These are phyloP conservation scores for Beta lomatogona DNA, from an alignment of 179 eudicot species.

Conservation along the genomic window DNA sequence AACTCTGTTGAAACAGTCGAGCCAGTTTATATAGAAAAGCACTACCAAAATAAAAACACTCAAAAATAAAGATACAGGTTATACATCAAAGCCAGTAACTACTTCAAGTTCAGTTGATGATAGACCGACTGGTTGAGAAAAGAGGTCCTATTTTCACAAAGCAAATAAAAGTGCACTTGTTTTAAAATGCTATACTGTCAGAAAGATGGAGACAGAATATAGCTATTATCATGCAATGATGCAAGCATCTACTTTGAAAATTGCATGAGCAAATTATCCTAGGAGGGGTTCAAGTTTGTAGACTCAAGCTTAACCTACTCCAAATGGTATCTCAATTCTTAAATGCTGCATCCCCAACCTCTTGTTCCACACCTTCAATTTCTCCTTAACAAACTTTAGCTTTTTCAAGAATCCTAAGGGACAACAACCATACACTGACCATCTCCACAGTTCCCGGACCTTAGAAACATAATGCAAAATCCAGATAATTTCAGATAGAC, in stretches of 20 bases:
- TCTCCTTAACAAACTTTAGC: neutral
- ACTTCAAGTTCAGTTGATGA: too few species aligned
- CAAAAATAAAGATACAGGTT: too few species aligned
- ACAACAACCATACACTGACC: neutral
- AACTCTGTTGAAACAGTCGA: neutral
- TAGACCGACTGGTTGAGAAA: too few species aligned
- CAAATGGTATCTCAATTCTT: neutral
- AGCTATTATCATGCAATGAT: neutral
- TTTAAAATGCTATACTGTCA: neutral
- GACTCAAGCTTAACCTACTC: neutral
- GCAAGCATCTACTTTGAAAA: neutral
- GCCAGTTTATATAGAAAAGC: neutral
- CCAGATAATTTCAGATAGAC: neutral
- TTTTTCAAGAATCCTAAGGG: neutral
- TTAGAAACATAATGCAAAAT: neutral
- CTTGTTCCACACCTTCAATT: neutral
- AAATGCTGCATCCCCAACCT: neutral
- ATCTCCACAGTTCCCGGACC: neutral
- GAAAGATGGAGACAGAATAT: neutral
- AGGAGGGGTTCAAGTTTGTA: neutral
- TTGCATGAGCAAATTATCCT: neutral
- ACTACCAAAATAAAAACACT: too few species aligned
- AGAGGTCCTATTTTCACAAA: neutral
- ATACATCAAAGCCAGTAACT: too few species aligned
- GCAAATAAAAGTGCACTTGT: neutral